Conservation (phyloP, 2,329 filamentous ascomycete species). For the Trichoderma sp. region DNA sequence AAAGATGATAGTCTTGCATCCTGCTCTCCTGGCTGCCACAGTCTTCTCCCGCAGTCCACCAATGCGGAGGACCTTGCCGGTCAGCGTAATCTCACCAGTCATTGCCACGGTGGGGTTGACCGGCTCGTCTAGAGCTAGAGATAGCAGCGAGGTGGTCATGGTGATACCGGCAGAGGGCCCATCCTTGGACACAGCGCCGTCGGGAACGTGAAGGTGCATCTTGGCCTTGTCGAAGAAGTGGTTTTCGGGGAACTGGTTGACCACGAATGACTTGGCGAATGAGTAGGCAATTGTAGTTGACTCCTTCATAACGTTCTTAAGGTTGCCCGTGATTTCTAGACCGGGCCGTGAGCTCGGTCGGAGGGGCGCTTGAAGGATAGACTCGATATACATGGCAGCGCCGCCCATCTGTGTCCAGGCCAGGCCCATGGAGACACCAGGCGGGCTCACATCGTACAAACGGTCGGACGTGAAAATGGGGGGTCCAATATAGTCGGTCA, state of each 20-base stretch:
- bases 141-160: constrained; percentile 93
- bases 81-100: constrained; percentile 96
- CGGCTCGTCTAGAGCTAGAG: constrained; percentile 75
- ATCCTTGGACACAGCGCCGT: constrained; percentile 95
- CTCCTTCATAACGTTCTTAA: constrained; percentile 98
- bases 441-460: constrained; percentile 88
- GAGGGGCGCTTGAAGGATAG: constrained; percentile 84
- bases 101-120: constrained; percentile 89
- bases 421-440: constrained; percentile 95
- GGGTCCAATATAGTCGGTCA: constrained; percentile 96
- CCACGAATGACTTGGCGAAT: constrained; percentile 88
- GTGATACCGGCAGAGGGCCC: constrained; percentile 92
- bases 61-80: constrained; percentile 93
- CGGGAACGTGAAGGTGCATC: constrained; percentile 93
- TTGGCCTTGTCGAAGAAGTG: constrained; percentile 95
- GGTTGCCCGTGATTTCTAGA: constrained; percentile 89
- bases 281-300: constrained; percentile 94
- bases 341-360: constrained; percentile 72
- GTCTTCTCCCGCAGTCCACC: constrained; percentile 96
- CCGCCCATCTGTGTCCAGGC: constrained; percentile 98
- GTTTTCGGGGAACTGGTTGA: constrained; percentile 82
- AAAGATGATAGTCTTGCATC: constrained; percentile 92
- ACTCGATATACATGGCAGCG: constrained; percentile 94
- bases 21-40: constrained; percentile 87
- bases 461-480: constrained; percentile 95